phyloP scores from a whole-genome alignment of 1,284 basidiomycete genomes.

The Ustilago cynodontis region DNA sequence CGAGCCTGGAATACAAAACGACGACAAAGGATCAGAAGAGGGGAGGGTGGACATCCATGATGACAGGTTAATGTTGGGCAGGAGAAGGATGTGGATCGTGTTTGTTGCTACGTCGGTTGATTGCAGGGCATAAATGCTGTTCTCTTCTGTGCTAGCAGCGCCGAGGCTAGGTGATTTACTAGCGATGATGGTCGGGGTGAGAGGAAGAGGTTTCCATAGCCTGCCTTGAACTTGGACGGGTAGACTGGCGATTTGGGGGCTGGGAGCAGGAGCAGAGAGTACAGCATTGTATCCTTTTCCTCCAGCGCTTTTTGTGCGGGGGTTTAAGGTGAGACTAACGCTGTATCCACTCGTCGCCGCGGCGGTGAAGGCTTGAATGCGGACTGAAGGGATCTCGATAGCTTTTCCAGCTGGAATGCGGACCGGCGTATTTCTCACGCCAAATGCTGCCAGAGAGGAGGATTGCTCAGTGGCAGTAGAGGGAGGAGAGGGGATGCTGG shows the following conservation, averaged over 20 bases:
- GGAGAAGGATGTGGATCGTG: constrained; percentile 49
- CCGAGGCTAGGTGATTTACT: constrained; percentile 6
- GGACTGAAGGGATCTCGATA: constrained; percentile 17
- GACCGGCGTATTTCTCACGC: constrained; percentile 30
- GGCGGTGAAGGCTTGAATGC: constrained; percentile 32
- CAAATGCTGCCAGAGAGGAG: constrained; percentile 12
- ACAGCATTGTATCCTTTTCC: constrained; percentile 12
- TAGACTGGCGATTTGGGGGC: background rate
- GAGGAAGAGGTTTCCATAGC: constrained; percentile 24
- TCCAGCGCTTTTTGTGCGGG: background rate
- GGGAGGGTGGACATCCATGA: constrained; percentile 46
- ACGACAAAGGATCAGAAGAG: constrained; percentile 26
- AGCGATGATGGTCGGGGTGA: background rate
- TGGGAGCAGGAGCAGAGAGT: constrained; percentile 12
- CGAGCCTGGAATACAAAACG: constrained; percentile 57
- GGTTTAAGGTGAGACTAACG: constrained; percentile 22
- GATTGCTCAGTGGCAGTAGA: background rate
- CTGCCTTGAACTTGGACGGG: background rate
- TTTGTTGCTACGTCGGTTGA: constrained; percentile 10
- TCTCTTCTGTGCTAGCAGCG: background rate
- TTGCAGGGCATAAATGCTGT: constrained; percentile 14
- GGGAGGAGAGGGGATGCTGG: constrained; percentile 22
- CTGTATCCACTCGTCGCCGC: constrained; percentile 31
- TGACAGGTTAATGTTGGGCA: constrained; percentile 16
- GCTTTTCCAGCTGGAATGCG: constrained; percentile 1